Evolutionary conservation across 257 asterid genomes (phyloP).

Genomic region (Oldenlandia corymbosa): DNA sequence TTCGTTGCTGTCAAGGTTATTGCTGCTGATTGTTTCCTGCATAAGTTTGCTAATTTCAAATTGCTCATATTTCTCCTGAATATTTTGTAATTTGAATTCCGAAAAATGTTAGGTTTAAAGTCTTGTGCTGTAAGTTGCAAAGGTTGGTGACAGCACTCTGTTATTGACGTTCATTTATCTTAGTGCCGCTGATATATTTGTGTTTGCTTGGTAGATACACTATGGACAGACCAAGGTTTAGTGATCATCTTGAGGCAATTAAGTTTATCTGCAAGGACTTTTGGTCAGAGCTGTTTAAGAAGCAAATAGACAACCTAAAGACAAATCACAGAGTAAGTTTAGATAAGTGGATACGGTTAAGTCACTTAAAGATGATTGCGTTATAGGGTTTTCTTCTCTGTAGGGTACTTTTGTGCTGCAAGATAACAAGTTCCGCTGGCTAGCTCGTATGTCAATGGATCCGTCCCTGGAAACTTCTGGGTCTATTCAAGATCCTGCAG

Average conservation of each 20-base stretch:
- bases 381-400: conserved; percentile 11
- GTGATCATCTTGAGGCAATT: conserved; percentile 91
- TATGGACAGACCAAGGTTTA: conserved; percentile 90
- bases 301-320: conserved; percentile 95
- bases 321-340: conserved; percentile 90
- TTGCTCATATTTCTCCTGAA: not conserved
- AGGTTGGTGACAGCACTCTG: too few relatives aligned
- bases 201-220: conserved; percentile 53
- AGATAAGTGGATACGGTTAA: conserved; percentile 11
- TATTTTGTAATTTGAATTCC: not conserved
- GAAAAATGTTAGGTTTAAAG: not conserved
- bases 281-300: conserved; percentile 97
- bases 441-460: conserved; percentile 79
- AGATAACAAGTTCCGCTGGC: conserved; percentile 88
- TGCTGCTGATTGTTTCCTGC: not conserved
- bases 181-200: conserved; percentile 3
- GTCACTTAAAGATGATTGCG: conserved; percentile 1
- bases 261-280: conserved; percentile 98
- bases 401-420: conserved; percentile 97
- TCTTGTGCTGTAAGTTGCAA: not conserved
- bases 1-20: not conserved
- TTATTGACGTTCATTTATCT: not conserved
- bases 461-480: conserved; percentile 60
- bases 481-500: conserved; percentile 84
- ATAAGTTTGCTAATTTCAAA: too few relatives aligned